These are phyloP conservation scores for Gossypium raimondii DNA, from an alignment of 345 rosid genomes.

Conservation along the genomic window DNA sequence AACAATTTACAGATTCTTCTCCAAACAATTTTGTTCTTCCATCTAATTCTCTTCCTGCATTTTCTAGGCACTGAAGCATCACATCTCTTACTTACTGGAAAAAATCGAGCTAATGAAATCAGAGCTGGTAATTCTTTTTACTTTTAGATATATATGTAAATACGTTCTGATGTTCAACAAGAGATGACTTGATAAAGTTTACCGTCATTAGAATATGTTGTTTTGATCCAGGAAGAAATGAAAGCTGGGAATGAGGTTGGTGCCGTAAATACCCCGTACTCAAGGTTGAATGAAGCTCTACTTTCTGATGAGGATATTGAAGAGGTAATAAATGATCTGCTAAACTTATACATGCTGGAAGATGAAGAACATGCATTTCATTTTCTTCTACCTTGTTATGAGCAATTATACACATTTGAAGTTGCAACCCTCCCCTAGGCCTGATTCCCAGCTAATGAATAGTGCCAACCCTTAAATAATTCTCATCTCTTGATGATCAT, in stretches of 20 bases:
- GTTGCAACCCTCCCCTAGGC: background rate
- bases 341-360: background rate
- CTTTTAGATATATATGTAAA: background rate
- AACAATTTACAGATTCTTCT: background rate
- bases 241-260: constrained; percentile 37
- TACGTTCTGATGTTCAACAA: background rate
- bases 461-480: background rate
- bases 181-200: background rate
- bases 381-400: background rate
- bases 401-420: background rate
- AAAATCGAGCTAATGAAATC: constrained; percentile 54
- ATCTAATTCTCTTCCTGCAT: constrained; percentile 17
- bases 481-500: background rate
- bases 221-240: constrained; percentile 44
- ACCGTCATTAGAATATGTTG: background rate
- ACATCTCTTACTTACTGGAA: constrained; percentile 57
- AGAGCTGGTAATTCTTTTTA: constrained; percentile 37
- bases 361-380: background rate
- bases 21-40: constrained; percentile 5
- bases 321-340: constrained; percentile 41
- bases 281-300: constrained; percentile 31
- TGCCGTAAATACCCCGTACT: constrained; percentile 27
- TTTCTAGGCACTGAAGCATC: constrained; percentile 75
- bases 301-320: constrained; percentile 32
- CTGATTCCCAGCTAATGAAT: background rate